A percentile compares a stretch with the other conserved stretches of the same genome.
These are phyloP conservation scores for Articulospora tetracladia DNA, from an alignment of 495 filamentous ascomycete genomes.

Conservation along the genomic window DNA sequence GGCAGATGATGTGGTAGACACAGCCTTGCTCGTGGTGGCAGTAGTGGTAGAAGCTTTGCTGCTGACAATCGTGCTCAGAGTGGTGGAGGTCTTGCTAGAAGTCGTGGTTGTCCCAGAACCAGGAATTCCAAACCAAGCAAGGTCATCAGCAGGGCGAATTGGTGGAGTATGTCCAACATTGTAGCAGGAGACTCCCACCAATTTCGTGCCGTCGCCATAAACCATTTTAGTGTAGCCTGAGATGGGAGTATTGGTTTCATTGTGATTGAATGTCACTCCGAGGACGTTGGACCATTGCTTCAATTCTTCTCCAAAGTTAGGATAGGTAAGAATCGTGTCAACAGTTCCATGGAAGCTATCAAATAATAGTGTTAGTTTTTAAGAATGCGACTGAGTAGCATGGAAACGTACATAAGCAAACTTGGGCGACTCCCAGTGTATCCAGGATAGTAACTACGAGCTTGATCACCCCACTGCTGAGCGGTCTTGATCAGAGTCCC, in stretches of 20 bases:
- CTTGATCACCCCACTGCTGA: slow-evolving; percentile 43
- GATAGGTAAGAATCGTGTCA: slow-evolving; percentile 42
- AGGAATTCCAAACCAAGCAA: slow-evolving; percentile 52
- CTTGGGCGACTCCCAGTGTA: slow-evolving; percentile 43
- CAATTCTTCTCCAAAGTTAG: slow-evolving; percentile 46
- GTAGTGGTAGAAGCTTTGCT: no score
- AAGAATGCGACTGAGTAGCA: not conserved
- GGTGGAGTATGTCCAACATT: slow-evolving; percentile 47
- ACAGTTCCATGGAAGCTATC: slow-evolving; percentile 44
- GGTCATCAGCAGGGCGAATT: slow-evolving; percentile 37
- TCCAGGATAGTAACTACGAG: slow-evolving; percentile 42
- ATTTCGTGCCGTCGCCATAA: slow-evolving; percentile 46
- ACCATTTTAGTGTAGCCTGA: slow-evolving; percentile 49
- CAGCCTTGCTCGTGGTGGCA: no score
- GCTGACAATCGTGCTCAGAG: no score
- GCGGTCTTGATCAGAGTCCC: slow-evolving; percentile 42
- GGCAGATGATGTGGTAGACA: no score
- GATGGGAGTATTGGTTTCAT: slow-evolving; percentile 26
- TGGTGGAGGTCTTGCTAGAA: no score
- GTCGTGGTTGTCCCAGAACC: no score
- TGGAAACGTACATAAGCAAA: slow-evolving; percentile 41
- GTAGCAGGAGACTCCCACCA: slow-evolving; percentile 42
- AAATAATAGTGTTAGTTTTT: slow-evolving; percentile 3
- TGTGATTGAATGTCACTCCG: slow-evolving; percentile 19
- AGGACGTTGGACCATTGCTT: slow-evolving; percentile 40